Evolutionary conservation across 495 filamentous ascomycete genomes (phyloP), one percentile per base, ranked within the genome.

Genomic region (Penicillium manginii): DNA sequence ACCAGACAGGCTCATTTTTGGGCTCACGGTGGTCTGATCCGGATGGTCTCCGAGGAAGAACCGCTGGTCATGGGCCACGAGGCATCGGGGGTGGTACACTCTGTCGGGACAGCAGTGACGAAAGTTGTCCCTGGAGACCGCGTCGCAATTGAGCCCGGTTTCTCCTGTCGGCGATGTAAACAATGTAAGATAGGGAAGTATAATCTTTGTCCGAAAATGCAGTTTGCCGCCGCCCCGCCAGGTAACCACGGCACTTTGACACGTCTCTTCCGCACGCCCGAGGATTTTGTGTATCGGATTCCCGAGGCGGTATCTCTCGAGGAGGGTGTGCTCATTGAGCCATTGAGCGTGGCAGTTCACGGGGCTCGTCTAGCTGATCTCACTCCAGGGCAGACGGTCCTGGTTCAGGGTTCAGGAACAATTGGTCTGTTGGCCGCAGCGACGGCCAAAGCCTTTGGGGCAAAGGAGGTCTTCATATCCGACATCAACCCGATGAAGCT

Each of bases 271-370:
- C 65, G 73, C 32, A 78, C 89, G 11, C 86, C 89, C 5, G 83
- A 84, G 51, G 89, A 92, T 70, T 91, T 91, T 65, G 91, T 88
- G 78, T 91, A 91, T 68, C 85, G 85, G 70, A 82, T 96, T 0
- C 89, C 90, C 1, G 82, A 83, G 5, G 62, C 74, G 60, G 85
- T 94, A 49, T 81, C 78, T 1, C 74, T 90, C 31, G 88, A 92
- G 69, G 90, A 94, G 70, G 91, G 88, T 39, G 91, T 89, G 7
- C 75, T 94, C 50, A 81, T 94, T 59, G 91, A 96, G 79, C 91
- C 91, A 4, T 78, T 93, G 8, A 81, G 84, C 55, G 91, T 96
- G 7, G 91, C 86, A 6, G 88, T 93, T 46, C 88, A 92, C 68
- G 87, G 92, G 48, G 79, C 82, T 43, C 82, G 83, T 59, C 84